Conservation (phyloP, 306 rosid species). For the Rosa chinensis region DNA sequence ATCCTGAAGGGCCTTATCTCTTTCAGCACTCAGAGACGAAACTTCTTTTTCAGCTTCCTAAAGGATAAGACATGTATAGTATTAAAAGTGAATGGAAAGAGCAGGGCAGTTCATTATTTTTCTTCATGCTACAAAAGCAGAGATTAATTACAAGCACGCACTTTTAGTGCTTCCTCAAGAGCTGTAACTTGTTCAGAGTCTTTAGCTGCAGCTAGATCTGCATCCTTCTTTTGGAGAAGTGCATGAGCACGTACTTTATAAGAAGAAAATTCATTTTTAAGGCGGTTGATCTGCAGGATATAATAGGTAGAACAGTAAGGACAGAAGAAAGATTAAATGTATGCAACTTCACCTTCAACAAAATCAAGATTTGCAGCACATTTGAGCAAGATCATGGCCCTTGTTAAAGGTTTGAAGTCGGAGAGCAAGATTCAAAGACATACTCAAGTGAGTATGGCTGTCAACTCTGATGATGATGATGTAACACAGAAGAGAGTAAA, state of each 20-base stretch:
- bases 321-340: conserved; percentile 14
- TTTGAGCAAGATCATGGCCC: conserved; percentile 7
- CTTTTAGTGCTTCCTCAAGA: conserved; percentile 87
- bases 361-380: conserved; percentile 10
- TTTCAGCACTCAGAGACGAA: conserved; percentile 59
- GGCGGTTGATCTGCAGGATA: conserved; percentile 55
- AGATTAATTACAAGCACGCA: conserved; percentile 37
- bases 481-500: not conserved
- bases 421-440: not conserved
- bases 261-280: conserved; percentile 85
- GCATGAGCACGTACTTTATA: conserved; percentile 96
- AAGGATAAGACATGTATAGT: conserved; percentile 23
- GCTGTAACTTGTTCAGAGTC: conserved; percentile 86
- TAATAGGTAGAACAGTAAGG: conserved; percentile 5
- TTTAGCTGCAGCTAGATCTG: conserved; percentile 85
- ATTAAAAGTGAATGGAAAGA: conserved; percentile 19
- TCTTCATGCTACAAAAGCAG: conserved; percentile 20
- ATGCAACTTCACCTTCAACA: conserved; percentile 24
- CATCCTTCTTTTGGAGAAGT: conserved; percentile 98
- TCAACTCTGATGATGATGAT: conserved; percentile 6
- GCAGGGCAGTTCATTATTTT: not conserved
- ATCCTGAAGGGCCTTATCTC: conserved; percentile 72
- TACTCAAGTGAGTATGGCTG: not conserved
- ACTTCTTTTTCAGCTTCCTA: conserved; percentile 95
- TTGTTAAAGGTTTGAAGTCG: not conserved